Conservation (phyloP, 495 filamentous ascomycete species). For the Penicillium silybi region DNA sequence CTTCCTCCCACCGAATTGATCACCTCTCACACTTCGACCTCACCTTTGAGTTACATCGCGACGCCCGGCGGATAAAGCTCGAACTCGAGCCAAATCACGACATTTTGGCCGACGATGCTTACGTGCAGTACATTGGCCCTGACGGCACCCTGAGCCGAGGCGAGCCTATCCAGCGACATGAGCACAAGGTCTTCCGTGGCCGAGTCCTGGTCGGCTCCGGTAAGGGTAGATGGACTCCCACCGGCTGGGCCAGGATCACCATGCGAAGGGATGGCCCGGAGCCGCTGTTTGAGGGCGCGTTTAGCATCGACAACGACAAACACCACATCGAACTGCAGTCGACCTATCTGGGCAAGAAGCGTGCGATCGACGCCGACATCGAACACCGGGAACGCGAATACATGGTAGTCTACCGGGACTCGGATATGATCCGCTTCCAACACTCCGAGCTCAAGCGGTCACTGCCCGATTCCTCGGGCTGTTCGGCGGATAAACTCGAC, state of each 20-base stretch:
- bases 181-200: slow-evolving; percentile 82
- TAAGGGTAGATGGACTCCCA: slow-evolving; percentile 66
- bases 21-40: slow-evolving; percentile 78
- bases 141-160: slow-evolving; percentile 60
- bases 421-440: slow-evolving; percentile 59
- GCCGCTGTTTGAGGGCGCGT: slow-evolving; percentile 89
- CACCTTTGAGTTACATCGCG: slow-evolving; percentile 67
- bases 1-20: slow-evolving; percentile 73
- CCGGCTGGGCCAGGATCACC: slow-evolving; percentile 81
- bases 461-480: slow-evolving; percentile 37
- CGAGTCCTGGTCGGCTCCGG: slow-evolving; percentile 64
- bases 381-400: slow-evolving; percentile 61
- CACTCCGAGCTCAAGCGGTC: slow-evolving; percentile 55
- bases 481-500: slow-evolving; percentile 60
- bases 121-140: slow-evolving; percentile 62
- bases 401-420: slow-evolving; percentile 91
- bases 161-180: slow-evolving; percentile 64
- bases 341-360: slow-evolving; percentile 70
- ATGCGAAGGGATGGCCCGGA: slow-evolving; percentile 68
- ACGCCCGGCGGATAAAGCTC: slow-evolving; percentile 68
- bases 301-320: slow-evolving; percentile 72
- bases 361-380: slow-evolving; percentile 67
- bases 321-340: slow-evolving; percentile 82
- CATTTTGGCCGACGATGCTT: slow-evolving; percentile 73
- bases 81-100: slow-evolving; percentile 89